A percentile compares a stretch with the other conserved stretches of the same genome.
These are phyloP conservation scores for Podaxis rugospora DNA, from an alignment of 768 basidiomycete genomes.

Conservation along the genomic window DNA sequence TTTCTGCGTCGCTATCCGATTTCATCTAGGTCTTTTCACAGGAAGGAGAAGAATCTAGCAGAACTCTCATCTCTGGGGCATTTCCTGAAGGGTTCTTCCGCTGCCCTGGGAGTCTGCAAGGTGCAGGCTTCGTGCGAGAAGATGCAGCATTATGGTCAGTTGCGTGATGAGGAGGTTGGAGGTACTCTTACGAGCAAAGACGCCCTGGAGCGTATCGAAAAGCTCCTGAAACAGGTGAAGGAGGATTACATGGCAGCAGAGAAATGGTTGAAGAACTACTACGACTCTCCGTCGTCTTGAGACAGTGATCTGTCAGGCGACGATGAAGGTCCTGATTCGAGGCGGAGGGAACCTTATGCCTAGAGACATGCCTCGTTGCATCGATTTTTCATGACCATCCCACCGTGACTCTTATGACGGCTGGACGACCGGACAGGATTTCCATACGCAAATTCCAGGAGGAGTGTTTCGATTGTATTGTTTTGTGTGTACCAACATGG, in stretches of 20 bases:
- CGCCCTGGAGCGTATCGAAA: slow-evolving; percentile 54
- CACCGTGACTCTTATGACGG: slow-evolving; percentile 8
- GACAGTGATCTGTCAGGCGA: background rate
- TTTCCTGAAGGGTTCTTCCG: slow-evolving; percentile 96
- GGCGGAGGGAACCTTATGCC: slow-evolving; percentile 1
- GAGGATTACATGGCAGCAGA: slow-evolving; percentile 68
- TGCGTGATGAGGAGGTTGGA: slow-evolving; percentile 51
- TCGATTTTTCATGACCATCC: slow-evolving; percentile 9
- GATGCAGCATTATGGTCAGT: slow-evolving; percentile 84
- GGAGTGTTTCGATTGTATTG: slow-evolving; percentile 11
- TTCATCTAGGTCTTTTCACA: slow-evolving; percentile 25
- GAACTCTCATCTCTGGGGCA: slow-evolving; percentile 78
- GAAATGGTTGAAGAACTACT: slow-evolving; percentile 55
- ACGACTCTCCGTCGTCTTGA: slow-evolving; percentile 10
- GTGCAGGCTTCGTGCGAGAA: slow-evolving; percentile 86
- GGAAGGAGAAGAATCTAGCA: slow-evolving; percentile 52
- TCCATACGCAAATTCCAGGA: slow-evolving; percentile 11
- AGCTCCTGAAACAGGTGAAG: slow-evolving; percentile 54
- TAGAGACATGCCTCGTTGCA: slow-evolving; percentile 10
- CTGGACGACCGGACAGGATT: slow-evolving; percentile 13
- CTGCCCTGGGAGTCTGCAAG: slow-evolving; percentile 79
- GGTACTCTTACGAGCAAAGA: slow-evolving; percentile 39
- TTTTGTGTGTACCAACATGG: slow-evolving; percentile 11
- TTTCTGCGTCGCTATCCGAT: background rate
- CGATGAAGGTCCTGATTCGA: background rate